Percentiles rank a stretch among this genome's conserved stretches.
phyloP scores from a whole-genome alignment of 2,329 filamentous ascomycete genomes.

The Geosmithia morbida region DNA sequence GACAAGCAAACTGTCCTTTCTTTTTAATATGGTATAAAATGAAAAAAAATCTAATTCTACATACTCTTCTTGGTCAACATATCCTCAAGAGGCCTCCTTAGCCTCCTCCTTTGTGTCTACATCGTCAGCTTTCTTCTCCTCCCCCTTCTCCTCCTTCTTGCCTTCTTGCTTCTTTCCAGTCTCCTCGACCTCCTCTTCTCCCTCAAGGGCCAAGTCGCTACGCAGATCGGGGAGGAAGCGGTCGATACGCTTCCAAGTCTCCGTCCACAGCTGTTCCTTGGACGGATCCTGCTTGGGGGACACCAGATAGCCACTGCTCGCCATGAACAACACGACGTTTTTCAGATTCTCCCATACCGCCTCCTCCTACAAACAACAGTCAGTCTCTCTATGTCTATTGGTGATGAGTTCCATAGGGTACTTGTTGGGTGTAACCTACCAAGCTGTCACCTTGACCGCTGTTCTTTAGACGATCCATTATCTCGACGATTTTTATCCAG shows the following conservation, averaged over 20 bases:
- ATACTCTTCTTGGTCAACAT: not conserved
- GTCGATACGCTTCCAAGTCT: constrained; percentile 53
- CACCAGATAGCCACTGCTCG: constrained; percentile 71
- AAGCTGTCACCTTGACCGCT: constrained; percentile 83
- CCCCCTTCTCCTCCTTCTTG: constrained; percentile 1
- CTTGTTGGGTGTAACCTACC: constrained; percentile 35
- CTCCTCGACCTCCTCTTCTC: constrained; percentile 6
- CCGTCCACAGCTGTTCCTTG: constrained; percentile 42
- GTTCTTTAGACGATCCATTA: constrained; percentile 94
- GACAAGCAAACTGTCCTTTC: not conserved
- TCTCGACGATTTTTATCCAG: constrained; percentile 83
- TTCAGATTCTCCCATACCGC: constrained; percentile 91
- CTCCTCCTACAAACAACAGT: constrained; percentile 50
- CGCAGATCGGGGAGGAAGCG: constrained; percentile 48
- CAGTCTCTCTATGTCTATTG: not conserved
- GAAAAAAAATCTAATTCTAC: not conserved
- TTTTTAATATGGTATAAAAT: not conserved
- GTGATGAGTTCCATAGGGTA: not conserved
- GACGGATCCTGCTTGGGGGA: constrained; percentile 45
- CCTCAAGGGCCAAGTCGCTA: constrained; percentile 40
- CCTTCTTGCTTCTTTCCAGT: not conserved
- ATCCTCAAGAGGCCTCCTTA: not conserved
- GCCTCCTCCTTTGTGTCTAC: not conserved
- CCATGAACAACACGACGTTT: constrained; percentile 92
- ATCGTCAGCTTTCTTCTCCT: not conserved